Percentiles rank a stretch among this genome's conserved stretches.
Conservation (phyloP, 257 asterid genomes). For the Dorcoceras hygrometricum region DNA sequence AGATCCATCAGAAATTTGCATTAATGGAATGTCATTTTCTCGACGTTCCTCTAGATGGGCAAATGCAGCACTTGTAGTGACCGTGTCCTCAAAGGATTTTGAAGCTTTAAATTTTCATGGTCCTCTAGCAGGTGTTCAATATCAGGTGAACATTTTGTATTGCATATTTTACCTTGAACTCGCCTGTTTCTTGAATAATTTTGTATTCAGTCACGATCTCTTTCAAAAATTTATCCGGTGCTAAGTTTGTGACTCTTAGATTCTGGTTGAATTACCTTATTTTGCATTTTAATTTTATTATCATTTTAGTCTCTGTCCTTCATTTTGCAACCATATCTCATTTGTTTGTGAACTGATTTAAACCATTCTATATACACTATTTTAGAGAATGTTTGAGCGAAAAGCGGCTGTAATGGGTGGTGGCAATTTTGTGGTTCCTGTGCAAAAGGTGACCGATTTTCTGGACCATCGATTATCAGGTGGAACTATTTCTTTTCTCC, state of each 20-base stretch:
- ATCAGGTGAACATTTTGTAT: conserved; percentile 62
- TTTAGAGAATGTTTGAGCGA: conserved; percentile 63
- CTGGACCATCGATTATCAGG: conserved; percentile 64
- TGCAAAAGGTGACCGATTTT: conserved; percentile 74
- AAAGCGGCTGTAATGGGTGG: conserved; percentile 92
- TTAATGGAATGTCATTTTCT: conserved; percentile 95
- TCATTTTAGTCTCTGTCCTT: neutral
- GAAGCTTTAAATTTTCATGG: conserved; percentile 57
- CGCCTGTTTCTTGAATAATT: conserved; percentile 6
- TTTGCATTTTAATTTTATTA: neutral
- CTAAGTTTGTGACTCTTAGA: neutral
- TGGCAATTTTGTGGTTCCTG: conserved; percentile 90
- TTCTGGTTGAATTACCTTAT: neutral
- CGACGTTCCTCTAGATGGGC: conserved; percentile 94
- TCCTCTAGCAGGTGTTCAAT: conserved; percentile 89
- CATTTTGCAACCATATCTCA: neutral
- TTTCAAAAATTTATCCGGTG: neutral
- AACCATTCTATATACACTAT: conserved; percentile 13
- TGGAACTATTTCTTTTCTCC: conserved; percentile 16
- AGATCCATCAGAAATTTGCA: conserved; percentile 81
- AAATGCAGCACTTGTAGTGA: conserved; percentile 85
- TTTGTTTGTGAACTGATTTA: neutral
- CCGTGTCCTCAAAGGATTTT: conserved; percentile 71
- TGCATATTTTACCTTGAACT: conserved; percentile 2
- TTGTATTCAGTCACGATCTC: neutral